These are phyloP conservation scores for Kwoniella mangroviensis DNA, from an alignment of 768 basidiomycete species.

Conservation along the genomic window DNA sequence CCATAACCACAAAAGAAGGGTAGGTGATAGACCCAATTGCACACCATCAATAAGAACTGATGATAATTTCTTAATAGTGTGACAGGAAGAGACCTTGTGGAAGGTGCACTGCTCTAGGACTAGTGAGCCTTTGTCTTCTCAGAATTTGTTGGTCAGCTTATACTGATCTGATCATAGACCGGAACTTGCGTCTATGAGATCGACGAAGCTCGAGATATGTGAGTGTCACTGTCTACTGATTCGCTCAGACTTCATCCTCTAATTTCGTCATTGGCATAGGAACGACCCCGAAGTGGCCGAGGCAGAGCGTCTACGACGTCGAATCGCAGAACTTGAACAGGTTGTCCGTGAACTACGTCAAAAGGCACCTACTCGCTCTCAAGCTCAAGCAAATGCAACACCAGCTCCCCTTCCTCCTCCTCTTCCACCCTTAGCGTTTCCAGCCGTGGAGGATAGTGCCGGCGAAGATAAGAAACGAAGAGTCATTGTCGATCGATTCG, in stretches of 20 bases:
- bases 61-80: constrained; percentile 63
- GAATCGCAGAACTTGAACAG: constrained; percentile 91
- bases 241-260: too few relatives aligned
- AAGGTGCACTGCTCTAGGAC: constrained; percentile 83
- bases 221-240: constrained; percentile 21
- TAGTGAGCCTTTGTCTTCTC: constrained; percentile 62
- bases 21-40: constrained; percentile 48
- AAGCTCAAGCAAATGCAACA: constrained; percentile 3
- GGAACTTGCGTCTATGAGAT: constrained; percentile 95
- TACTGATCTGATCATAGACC: constrained; percentile 63
- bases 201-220: constrained; percentile 63
- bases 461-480: constrained; percentile 46
- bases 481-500: constrained; percentile 51
- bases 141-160: constrained; percentile 19
- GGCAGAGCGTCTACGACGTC: constrained; percentile 77
- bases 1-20: constrained; percentile 93
- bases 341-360: constrained; percentile 81
- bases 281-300: constrained; percentile 89
- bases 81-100: constrained; percentile 90
- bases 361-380: constrained; percentile 32
- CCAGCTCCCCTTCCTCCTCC: background rate
- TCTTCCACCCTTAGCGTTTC: background rate
- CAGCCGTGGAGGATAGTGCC: background rate
- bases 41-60: background rate
- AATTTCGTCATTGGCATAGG: constrained; percentile 58